Conservation (phyloP, 1,139 yeast species). For the Meyerozyma sp. region DNA sequence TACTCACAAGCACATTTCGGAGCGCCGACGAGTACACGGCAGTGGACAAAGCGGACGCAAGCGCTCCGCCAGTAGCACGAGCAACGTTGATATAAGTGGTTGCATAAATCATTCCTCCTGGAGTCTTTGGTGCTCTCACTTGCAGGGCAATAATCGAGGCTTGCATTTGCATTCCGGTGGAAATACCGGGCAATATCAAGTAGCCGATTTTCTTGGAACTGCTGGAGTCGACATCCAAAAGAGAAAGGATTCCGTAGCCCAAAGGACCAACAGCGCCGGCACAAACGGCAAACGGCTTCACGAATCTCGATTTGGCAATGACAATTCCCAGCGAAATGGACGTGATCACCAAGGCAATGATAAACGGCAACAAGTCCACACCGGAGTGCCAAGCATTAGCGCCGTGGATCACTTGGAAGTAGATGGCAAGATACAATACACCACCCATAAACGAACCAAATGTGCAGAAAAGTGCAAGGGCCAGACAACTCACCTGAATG, state of each 20-base stretch:
- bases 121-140: slow-evolving; percentile 30
- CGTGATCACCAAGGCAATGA: slow-evolving; percentile 28
- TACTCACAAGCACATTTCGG: slow-evolving; percentile 10
- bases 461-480: slow-evolving; percentile 15
- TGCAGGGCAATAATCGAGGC: slow-evolving; percentile 24
- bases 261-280: slow-evolving; percentile 24
- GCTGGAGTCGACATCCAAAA: slow-evolving; percentile 27
- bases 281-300: slow-evolving; percentile 25
- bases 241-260: slow-evolving; percentile 29
- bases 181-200: slow-evolving; percentile 27
- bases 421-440: slow-evolving; percentile 25
- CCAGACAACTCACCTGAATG: slow-evolving; percentile 16
- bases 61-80: slow-evolving; percentile 28
- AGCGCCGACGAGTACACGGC: slow-evolving; percentile 29
- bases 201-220: slow-evolving; percentile 28
- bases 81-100: slow-evolving; percentile 27
- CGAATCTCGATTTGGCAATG: slow-evolving; percentile 23
- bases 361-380: slow-evolving; percentile 29
- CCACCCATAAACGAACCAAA: slow-evolving; percentile 21
- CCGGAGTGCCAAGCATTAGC: slow-evolving; percentile 35
- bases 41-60: slow-evolving; percentile 29
- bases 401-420: slow-evolving; percentile 33
- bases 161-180: slow-evolving; percentile 28
- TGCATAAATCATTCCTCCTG: slow-evolving; percentile 33
- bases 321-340: slow-evolving; percentile 25